A percentile compares a stretch with the other conserved stretches of the same genome.
Evolutionary conservation across 176 grass and related monocot genomes (phyloP).

Genomic region (Oryza rufipogon): DNA sequence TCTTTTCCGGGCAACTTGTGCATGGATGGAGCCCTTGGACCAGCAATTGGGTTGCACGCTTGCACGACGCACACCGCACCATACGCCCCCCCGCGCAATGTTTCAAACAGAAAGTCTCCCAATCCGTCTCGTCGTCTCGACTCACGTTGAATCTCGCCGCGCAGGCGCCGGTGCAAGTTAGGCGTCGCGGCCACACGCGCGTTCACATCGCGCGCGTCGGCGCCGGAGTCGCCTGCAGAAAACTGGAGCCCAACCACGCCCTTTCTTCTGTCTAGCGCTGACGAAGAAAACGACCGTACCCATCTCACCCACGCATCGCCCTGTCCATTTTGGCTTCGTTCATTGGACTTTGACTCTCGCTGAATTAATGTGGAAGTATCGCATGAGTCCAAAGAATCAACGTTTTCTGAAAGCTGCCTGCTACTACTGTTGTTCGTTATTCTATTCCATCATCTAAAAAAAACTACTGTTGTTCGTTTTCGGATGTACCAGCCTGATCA

Average conservation of each 20-base stretch:
- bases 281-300: not conserved
- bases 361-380: not conserved
- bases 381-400: not conserved
- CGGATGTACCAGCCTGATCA: not conserved
- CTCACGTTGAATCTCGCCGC: not conserved
- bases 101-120: not conserved
- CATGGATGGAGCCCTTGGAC: constrained; percentile 17
- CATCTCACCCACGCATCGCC: not conserved
- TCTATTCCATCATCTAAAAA: no score
- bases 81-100: not conserved
- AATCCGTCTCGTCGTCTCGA: no score
- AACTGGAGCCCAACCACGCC: no score
- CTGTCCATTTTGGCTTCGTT: not conserved
- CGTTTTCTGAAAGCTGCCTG: not conserved
- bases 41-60: not conserved
- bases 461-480: not conserved
- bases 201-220: not conserved
- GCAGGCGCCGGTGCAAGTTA: not conserved
- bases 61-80: no score
- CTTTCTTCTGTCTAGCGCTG: not conserved
- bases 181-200: not conserved
- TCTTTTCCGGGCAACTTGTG: constrained; percentile 31
- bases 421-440: not conserved
- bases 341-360: not conserved
- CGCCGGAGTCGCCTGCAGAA: no score